Conservation (phyloP, 225 moss, liverwort and hornwort species). For the Climacium dendroides region DNA sequence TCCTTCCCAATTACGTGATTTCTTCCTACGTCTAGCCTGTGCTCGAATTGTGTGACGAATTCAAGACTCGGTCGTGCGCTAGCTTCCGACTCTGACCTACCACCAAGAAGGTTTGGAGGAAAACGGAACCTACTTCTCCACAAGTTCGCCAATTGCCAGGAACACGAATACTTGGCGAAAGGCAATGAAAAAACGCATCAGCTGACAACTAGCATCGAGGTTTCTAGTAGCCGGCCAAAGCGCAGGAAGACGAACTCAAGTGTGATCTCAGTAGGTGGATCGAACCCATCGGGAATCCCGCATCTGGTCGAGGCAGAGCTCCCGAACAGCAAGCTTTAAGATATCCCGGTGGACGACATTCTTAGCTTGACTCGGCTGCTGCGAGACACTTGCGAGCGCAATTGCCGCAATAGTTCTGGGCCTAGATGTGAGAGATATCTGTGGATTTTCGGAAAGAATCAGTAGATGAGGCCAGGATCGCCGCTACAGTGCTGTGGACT, state of each 20-base stretch:
- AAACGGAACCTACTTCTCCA: neutral
- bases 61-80: neutral
- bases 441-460: neutral
- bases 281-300: neutral
- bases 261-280: neutral
- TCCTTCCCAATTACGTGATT: neutral
- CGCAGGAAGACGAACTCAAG: neutral
- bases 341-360: neutral
- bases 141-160: neutral
- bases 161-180: neutral
- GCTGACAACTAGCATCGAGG: neutral
- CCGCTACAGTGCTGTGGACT: neutral
- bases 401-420: neutral
- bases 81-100: neutral
- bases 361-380: neutral
- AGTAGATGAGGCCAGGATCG: neutral
- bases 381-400: neutral
- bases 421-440: neutral
- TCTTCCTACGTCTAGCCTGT: too few species aligned
- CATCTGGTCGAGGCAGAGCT: neutral
- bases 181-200: neutral
- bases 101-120: neutral
- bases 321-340: neutral
- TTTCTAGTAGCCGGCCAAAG: neutral
- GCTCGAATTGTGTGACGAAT: too few species aligned